Conservation (phyloP, 805 yeast species). For the Candida insectorum region DNA sequence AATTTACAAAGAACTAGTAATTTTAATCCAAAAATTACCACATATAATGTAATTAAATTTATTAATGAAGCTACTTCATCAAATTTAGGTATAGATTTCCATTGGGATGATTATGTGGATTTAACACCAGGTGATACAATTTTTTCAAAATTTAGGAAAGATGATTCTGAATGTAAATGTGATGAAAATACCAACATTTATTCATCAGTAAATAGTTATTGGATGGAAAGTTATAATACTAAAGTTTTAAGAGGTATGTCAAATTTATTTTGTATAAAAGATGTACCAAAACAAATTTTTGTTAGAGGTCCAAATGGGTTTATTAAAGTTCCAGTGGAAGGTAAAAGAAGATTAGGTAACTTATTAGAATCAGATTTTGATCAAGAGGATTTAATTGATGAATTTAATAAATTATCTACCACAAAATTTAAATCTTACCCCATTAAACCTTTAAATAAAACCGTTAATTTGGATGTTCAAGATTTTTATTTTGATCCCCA, state of each 20-base stretch:
- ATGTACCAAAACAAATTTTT: constrained; percentile 23
- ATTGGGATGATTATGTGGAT: constrained; percentile 42
- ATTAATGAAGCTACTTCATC: not conserved
- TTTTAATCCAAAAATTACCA: constrained; percentile 24
- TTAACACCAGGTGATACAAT: constrained; percentile 20
- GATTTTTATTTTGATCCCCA: constrained; percentile 32
- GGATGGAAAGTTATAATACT: constrained; percentile 28
- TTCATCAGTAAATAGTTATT: constrained; percentile 30
- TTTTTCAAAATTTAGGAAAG: constrained; percentile 15
- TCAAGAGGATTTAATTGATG: constrained; percentile 1
- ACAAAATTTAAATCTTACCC: constrained; percentile 2
- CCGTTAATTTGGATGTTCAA: constrained; percentile 15
- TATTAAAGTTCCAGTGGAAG: constrained; percentile 27
- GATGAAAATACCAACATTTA: constrained; percentile 16
- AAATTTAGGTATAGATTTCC: constrained; percentile 26
- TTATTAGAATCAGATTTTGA: constrained; percentile 1
- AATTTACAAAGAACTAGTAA: constrained; percentile 18
- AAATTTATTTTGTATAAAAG: constrained; percentile 28
- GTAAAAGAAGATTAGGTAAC: constrained; percentile 20
- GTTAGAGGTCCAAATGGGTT: constrained; percentile 21
- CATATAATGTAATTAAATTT: constrained; percentile 5
- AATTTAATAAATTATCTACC: constrained; percentile 2
- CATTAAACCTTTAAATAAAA: constrained; percentile 6
- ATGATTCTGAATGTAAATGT: constrained; percentile 22
- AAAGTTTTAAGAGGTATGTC: constrained; percentile 33